phyloP scores from a whole-genome alignment of 768 basidiomycete species.

The Symmetrospora coprosmae region DNA sequence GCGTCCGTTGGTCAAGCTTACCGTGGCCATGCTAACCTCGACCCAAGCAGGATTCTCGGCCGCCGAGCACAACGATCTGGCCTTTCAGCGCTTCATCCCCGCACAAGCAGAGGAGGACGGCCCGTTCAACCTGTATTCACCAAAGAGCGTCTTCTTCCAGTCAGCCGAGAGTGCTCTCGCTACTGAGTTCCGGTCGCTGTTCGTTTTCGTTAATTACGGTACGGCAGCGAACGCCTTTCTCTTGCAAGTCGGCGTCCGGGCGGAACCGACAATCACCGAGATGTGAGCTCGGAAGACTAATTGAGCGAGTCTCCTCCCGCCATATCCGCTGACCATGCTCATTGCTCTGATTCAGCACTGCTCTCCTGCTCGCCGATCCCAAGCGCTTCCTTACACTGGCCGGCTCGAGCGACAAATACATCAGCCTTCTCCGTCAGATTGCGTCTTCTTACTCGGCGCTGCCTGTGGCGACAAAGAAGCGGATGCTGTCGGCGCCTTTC shows the following conservation, averaged over 20 bases:
- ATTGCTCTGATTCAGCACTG: slow-evolving; percentile 36
- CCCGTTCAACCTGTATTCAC: not conserved
- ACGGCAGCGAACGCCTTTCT: slow-evolving; percentile 66
- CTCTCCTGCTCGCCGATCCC: slow-evolving; percentile 56
- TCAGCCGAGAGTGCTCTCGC: not conserved
- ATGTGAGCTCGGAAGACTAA: slow-evolving; percentile 53
- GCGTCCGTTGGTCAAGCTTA: slow-evolving; percentile 21
- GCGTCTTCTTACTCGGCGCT: not conserved
- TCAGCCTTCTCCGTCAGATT: not conserved
- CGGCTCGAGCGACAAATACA: slow-evolving; percentile 55
- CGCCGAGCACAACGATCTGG: not conserved
- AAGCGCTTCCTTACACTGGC: slow-evolving; percentile 56
- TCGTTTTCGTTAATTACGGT: slow-evolving; percentile 81
- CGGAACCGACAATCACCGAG: slow-evolving; percentile 62
- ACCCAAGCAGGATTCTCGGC: slow-evolving; percentile 5
- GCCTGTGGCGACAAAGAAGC: slow-evolving; percentile 37
- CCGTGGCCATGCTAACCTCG: too few species aligned
- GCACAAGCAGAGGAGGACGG: not conserved
- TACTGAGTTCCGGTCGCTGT: slow-evolving; percentile 58
- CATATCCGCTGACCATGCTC: too few species aligned
- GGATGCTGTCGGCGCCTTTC: slow-evolving; percentile 58
- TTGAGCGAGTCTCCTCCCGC: too few species aligned
- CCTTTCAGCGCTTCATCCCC: not conserved
- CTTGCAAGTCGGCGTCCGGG: slow-evolving; percentile 69
- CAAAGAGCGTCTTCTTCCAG: slow-evolving; percentile 1